These are phyloP conservation scores for Arabis alpina DNA, from an alignment of 345 rosid species.

Conservation along the genomic window DNA sequence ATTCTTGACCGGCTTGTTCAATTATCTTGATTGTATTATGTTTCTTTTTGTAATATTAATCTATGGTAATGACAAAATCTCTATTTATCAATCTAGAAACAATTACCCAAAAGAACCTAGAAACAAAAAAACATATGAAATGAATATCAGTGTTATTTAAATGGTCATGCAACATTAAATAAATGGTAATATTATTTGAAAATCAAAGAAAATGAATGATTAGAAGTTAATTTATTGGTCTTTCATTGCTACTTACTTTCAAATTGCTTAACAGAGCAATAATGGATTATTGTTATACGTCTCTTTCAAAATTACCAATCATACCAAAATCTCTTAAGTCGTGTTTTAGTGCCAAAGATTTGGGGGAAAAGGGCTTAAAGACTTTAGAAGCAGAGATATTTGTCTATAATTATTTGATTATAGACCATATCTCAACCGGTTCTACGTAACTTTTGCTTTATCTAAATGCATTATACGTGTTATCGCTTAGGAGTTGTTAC, in stretches of 20 bases:
- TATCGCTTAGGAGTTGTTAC: constrained; percentile 16
- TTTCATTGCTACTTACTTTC: background rate
- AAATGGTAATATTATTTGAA: too few relatives aligned
- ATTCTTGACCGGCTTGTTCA: constrained; percentile 59
- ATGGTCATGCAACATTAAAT: too few relatives aligned
- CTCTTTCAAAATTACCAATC: too few relatives aligned
- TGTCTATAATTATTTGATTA: constrained; percentile 2
- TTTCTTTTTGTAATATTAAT: background rate
- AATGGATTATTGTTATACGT: too few relatives aligned
- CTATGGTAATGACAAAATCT: constrained; percentile 3
- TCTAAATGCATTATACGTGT: constrained; percentile 34
- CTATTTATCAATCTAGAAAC: background rate
- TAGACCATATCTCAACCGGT: background rate
- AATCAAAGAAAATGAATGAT: too few relatives aligned
- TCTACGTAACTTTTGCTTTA: constrained; percentile 28
- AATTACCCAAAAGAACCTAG: too few relatives aligned
- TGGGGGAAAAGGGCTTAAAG: constrained; percentile 8
- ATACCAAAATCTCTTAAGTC: background rate
- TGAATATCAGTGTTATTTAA: too few relatives aligned
- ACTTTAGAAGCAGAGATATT: constrained; percentile 3
- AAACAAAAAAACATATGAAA: too few relatives aligned
- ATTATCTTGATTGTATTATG: constrained; percentile 2
- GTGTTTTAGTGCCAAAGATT: constrained; percentile 28
- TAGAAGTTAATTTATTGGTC: background rate
- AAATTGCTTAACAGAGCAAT: background rate